These are phyloP conservation scores for Hypoxylon sp. DNA, from an alignment of 2,329 filamentous ascomycete species.

Conservation along the genomic window DNA sequence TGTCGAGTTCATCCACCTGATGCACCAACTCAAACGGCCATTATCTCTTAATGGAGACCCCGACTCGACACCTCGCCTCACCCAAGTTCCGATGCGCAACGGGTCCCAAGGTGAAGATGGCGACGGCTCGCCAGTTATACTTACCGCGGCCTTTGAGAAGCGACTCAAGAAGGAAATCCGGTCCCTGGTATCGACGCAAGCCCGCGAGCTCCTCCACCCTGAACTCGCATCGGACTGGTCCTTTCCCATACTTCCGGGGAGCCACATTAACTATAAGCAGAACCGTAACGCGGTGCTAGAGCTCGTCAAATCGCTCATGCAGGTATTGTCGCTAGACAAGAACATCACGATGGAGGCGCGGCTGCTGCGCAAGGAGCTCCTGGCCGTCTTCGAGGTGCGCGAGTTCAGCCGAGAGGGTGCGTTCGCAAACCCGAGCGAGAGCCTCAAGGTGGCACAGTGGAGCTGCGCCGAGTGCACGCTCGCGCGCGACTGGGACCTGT, in stretches of 20 bases:
- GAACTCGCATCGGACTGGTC: conserved; percentile 86
- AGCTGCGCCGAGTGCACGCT: conserved; percentile 92
- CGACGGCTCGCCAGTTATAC: conserved; percentile 69
- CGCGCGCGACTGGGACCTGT: conserved; percentile 88
- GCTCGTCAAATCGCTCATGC: conserved; percentile 91
- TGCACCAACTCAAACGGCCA: conserved; percentile 85
- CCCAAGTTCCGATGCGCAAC: conserved; percentile 65
- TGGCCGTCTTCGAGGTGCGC: conserved; percentile 89
- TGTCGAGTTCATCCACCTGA: conserved; percentile 91
- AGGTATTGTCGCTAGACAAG: conserved; percentile 89
- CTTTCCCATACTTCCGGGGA: conserved; percentile 82
- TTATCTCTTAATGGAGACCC: conserved; percentile 53
- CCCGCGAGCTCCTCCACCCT: conserved; percentile 86
- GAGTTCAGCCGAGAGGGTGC: conserved; percentile 91
- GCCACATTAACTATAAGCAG: conserved; percentile 60
- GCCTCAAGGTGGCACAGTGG: conserved; percentile 75
- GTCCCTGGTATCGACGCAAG: conserved; percentile 81
- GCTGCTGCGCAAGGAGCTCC: conserved; percentile 85
- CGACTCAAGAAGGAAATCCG: conserved; percentile 89
- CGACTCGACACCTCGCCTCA: conserved; percentile 63
- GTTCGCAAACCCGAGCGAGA: conserved; percentile 85
- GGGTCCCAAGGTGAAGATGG: conserved; percentile 61
- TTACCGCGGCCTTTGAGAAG: conserved; percentile 85
- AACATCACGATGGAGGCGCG: conserved; percentile 89
- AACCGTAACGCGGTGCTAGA: conserved; percentile 81